Evolutionary conservation across 768 basidiomycete genomes (phyloP).

Genomic region (Calocybe cyanea): DNA sequence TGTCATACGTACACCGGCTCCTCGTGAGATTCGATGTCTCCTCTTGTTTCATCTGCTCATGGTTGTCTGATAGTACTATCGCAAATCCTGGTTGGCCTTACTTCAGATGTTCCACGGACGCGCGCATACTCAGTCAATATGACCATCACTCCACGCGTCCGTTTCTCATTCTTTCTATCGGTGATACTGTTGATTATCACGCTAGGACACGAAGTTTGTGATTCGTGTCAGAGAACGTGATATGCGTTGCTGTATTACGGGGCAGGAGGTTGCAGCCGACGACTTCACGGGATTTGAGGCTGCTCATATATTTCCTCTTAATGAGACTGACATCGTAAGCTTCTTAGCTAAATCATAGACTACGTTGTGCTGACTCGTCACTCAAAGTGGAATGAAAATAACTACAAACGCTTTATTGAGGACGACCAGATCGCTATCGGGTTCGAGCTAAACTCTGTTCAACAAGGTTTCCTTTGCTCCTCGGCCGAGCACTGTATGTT

Average conservation of each 20-base stretch:
- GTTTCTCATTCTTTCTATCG: too few species aligned
- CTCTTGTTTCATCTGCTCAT: not conserved
- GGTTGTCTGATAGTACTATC: slow-evolving; percentile 10
- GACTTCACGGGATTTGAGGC: too few species aligned
- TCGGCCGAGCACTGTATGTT: slow-evolving; percentile 16
- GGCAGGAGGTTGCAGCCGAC: too few species aligned
- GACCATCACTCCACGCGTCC: slow-evolving; percentile 14
- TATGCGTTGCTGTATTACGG: too few species aligned
- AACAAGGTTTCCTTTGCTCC: slow-evolving; percentile 18
- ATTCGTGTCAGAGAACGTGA: too few species aligned
- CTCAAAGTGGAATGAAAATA: too few species aligned
- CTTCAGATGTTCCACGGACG: slow-evolving; percentile 15
- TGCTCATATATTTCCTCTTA: too few species aligned
- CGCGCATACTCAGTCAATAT: slow-evolving; percentile 15
- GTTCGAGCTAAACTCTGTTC: slow-evolving; percentile 17
- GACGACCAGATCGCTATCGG: slow-evolving; percentile 13
- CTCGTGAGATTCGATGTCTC: slow-evolving; percentile 7
- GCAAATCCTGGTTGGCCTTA: slow-evolving; percentile 10
- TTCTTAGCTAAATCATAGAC: too few species aligned
- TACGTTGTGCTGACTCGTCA: too few species aligned
- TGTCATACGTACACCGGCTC: slow-evolving; percentile 16
- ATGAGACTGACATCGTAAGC: too few species aligned
- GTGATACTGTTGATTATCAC: too few species aligned
- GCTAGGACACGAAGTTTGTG: too few species aligned
- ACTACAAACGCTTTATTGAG: slow-evolving; percentile 19